A percentile compares a stretch with the other conserved stretches of the same genome.
Conservation (phyloP, 371 early-diverging fungal species). For the Apophysomyces ossiformis region DNA sequence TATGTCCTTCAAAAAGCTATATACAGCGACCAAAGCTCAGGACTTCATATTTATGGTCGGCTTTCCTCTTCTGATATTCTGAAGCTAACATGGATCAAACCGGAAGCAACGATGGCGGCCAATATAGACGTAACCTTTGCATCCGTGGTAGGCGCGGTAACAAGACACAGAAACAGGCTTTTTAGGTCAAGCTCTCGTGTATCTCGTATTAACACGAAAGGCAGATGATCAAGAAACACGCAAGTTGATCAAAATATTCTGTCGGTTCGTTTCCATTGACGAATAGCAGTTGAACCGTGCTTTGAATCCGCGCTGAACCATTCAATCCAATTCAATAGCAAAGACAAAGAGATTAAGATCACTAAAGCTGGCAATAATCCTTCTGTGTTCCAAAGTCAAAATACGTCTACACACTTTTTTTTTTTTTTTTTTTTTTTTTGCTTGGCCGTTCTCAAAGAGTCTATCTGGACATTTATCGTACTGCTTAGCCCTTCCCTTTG, state of each 20-base stretch:
- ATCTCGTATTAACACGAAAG: background rate
- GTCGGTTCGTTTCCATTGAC: background rate
- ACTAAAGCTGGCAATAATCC: conserved; percentile 12
- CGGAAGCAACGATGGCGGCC: no score
- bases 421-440: conserved; percentile 11
- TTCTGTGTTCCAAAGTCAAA: conserved; percentile 20
- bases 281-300: no score
- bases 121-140: no score
- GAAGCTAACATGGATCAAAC: no score
- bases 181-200: background rate
- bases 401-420: conserved; percentile 20
- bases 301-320: background rate
- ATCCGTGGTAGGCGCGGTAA: no score
- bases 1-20: no score
- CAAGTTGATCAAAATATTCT: conserved; percentile 6
- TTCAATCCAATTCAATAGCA: conserved; percentile 4
- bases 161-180: background rate
- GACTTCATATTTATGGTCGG: no score
- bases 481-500: conserved; percentile 22
- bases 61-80: no score
- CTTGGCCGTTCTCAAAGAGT: conserved; percentile 10
- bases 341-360: conserved; percentile 15
- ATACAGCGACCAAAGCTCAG: no score
- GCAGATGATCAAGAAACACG: conserved; percentile 14
- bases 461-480: conserved; percentile 15